Conservation (phyloP, 2,329 filamentous ascomycete genomes). For the Colletotrichum sp. region DNA sequence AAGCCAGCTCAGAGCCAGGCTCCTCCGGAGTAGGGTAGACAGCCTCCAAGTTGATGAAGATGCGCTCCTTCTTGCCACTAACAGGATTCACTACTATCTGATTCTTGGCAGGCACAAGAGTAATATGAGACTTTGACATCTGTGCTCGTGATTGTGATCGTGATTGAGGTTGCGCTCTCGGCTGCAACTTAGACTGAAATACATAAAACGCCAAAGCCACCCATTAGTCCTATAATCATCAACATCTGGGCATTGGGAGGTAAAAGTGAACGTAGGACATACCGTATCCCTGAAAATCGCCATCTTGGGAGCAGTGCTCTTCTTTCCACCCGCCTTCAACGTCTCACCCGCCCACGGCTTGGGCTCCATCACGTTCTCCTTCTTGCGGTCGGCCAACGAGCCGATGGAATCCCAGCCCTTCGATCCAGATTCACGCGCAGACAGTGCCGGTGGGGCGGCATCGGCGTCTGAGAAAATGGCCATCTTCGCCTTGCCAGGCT, state of each 20-base stretch:
- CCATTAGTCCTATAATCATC: slow-evolving; percentile 97
- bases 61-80: slow-evolving; percentile 82
- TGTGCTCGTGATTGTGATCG: slow-evolving; percentile 49
- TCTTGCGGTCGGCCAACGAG: slow-evolving; percentile 84
- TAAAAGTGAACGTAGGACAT: slow-evolving; percentile 52
- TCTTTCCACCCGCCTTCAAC: slow-evolving; percentile 84
- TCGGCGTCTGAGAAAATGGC: slow-evolving; percentile 87
- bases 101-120: slow-evolving; percentile 73
- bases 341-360: slow-evolving; percentile 94
- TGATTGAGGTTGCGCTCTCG: slow-evolving; percentile 30
- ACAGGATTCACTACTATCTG: slow-evolving; percentile 84
- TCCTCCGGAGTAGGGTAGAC: slow-evolving; percentile 82
- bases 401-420: slow-evolving; percentile 94
- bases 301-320: slow-evolving; percentile 80
- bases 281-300: slow-evolving; percentile 95
- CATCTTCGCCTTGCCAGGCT: slow-evolving; percentile 79
- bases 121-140: slow-evolving; percentile 66
- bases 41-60: slow-evolving; percentile 85
- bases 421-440: slow-evolving; percentile 55
- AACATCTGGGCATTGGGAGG: slow-evolving; percentile 67
- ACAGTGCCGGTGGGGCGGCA: slow-evolving; percentile 61
- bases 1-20: slow-evolving; percentile 78
- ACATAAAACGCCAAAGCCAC: slow-evolving; percentile 51
- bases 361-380: slow-evolving; percentile 87
- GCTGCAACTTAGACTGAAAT: slow-evolving; percentile 52